Evolutionary conservation across 306 rosid genomes (phyloP).

Genomic region (Dalbergia cultrata): DNA sequence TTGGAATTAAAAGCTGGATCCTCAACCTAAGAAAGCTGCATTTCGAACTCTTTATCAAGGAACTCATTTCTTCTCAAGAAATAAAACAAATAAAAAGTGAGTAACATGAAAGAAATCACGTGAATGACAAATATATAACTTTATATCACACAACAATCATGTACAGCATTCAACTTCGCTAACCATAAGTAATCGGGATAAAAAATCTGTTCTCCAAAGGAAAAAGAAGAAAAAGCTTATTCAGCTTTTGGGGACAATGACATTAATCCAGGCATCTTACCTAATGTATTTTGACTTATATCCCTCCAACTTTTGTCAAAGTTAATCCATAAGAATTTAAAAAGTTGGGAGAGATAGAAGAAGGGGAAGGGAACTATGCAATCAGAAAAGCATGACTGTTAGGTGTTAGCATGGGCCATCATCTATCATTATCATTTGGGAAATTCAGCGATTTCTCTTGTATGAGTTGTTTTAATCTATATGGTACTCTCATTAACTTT

Average conservation of each 20-base stretch:
- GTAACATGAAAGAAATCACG: not conserved
- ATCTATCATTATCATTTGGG: constrained; percentile 8
- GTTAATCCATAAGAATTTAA: constrained; percentile 14
- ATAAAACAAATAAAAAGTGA: not conserved
- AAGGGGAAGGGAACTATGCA: not conserved
- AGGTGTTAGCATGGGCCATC: constrained; percentile 36
- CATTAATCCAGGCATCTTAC: constrained; percentile 29
- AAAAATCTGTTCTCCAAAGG: constrained; percentile 27
- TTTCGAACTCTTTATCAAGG: not conserved
- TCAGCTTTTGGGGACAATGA: not conserved
- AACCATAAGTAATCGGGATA: not conserved
- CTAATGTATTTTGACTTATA: constrained; percentile 25
- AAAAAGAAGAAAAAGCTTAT: not conserved
- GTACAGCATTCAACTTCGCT: not conserved
- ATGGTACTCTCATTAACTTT: not conserved
- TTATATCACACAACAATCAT: not conserved
- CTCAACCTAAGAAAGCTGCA: not conserved
- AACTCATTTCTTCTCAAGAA: not conserved
- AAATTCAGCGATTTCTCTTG: not conserved
- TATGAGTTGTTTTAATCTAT: not conserved
- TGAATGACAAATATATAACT: constrained; percentile 21
- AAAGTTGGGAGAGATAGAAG: not conserved
- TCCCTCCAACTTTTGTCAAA: constrained; percentile 20
- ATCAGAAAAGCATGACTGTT: constrained; percentile 6
- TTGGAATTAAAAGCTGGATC: not conserved